Percentiles rank a stretch among this genome's conserved stretches.
Conservation (phyloP, 2,329 filamentous ascomycete genomes). For the Capronia epimyces region DNA sequence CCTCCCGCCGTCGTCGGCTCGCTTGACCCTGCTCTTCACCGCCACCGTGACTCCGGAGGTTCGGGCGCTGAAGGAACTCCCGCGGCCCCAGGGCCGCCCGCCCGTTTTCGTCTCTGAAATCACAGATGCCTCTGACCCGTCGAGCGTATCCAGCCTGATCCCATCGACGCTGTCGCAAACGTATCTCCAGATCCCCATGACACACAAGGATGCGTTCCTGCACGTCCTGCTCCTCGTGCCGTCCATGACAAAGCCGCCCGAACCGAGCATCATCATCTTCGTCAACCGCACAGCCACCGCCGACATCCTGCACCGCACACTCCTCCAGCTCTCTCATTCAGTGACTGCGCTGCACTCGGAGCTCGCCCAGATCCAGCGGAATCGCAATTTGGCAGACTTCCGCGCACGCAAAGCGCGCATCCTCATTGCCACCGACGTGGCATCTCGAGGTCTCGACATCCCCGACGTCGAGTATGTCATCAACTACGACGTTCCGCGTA, state of each 20-base stretch:
- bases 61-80: conserved; percentile 73
- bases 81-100: conserved; percentile 61
- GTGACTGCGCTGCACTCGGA: conserved; percentile 87
- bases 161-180: conserved; percentile 75
- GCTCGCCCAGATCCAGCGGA: conserved; percentile 76
- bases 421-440: conserved; percentile 91
- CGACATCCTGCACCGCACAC: conserved; percentile 78
- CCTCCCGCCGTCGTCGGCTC: conserved; percentile 67
- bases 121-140: conserved; percentile 69
- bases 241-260: conserved; percentile 15
- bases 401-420: conserved; percentile 82
- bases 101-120: conserved; percentile 88
- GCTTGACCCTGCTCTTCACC: conserved; percentile 95
- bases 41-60: conserved; percentile 93
- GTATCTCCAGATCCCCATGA: conserved; percentile 82
- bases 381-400: conserved; percentile 84
- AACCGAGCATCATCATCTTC: conserved; percentile 81
- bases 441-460: conserved; percentile 89
- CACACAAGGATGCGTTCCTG: conserved; percentile 90
- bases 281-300: conserved; percentile 88
- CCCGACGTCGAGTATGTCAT: conserved; percentile 84
- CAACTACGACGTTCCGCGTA: conserved; percentile 94
- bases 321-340: conserved; percentile 79
- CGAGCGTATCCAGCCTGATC: conserved; percentile 58
- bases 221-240: conserved; percentile 64